Percentiles rank a stretch among this genome's conserved stretches.
phyloP scores from a whole-genome alignment of 2,329 filamentous ascomycete genomes.

The Magnaporthiopsis incrustans region DNA sequence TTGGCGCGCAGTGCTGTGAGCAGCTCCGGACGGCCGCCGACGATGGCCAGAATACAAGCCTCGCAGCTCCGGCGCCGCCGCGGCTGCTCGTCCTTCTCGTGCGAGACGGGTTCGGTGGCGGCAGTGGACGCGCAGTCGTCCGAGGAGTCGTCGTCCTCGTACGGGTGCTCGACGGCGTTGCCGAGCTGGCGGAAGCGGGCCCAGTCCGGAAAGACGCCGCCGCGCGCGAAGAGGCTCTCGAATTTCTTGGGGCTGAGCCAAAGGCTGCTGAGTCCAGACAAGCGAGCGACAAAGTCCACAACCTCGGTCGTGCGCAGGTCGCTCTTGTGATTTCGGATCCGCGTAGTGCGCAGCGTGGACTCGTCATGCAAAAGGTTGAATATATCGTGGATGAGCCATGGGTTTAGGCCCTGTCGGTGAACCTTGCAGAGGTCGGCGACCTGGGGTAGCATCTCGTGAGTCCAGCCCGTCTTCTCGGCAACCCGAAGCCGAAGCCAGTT shows the following conservation, averaged over 20 bases:
- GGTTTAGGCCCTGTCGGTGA: conserved; percentile 13
- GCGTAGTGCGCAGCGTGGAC: conserved; percentile 12
- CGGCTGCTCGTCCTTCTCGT: too few species aligned
- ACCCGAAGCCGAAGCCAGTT: conserved; percentile 21
- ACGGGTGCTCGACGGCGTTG: background rate
- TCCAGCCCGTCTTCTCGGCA: conserved; percentile 16
- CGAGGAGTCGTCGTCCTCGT: background rate
- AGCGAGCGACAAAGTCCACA: conserved; percentile 15
- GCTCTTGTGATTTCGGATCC: conserved; percentile 10
- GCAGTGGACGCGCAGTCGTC: background rate
- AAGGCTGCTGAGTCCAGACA: conserved; percentile 13
- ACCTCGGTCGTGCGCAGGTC: background rate
- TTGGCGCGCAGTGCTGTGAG: conserved; percentile 38
- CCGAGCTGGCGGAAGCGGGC: conserved; percentile 9
- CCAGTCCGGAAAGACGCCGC: background rate
- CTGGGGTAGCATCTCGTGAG: conserved; percentile 2
- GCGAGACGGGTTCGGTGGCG: background rate
- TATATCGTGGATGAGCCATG: conserved; percentile 13
- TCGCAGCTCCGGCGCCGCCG: conserved; percentile 28
- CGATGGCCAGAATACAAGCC: conserved; percentile 41
- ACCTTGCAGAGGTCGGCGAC: conserved; percentile 2
- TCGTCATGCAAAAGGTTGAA: conserved; percentile 26
- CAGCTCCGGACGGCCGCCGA: conserved; percentile 34
- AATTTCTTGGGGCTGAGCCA: conserved; percentile 12
- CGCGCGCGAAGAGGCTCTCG: conserved; percentile 3